These are phyloP conservation scores for Carex pumila DNA, from an alignment of 176 grass and related monocot genomes.

Conservation along the genomic window DNA sequence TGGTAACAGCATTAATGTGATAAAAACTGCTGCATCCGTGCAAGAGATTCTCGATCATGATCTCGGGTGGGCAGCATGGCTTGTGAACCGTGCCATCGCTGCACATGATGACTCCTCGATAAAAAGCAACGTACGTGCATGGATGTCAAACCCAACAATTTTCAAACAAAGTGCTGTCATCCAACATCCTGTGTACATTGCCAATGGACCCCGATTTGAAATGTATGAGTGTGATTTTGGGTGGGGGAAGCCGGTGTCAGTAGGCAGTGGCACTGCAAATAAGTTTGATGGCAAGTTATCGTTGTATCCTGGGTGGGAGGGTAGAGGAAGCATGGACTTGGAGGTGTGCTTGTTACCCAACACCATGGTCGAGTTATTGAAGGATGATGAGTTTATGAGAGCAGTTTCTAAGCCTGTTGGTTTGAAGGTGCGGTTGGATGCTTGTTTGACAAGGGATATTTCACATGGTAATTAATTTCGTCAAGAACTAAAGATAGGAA, in stretches of 20 bases:
- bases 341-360: slow-evolving; percentile 38
- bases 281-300: slow-evolving; percentile 52
- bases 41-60: slow-evolving; percentile 30
- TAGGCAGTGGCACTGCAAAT: slow-evolving; percentile 52
- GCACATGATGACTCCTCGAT: slow-evolving; percentile 38
- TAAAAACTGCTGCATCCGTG: not conserved
- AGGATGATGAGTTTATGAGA: slow-evolving; percentile 45
- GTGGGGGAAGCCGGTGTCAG: slow-evolving; percentile 44
- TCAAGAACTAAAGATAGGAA: not conserved
- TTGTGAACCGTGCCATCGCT: slow-evolving; percentile 29
- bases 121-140: slow-evolving; percentile 17
- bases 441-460: not conserved
- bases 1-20: slow-evolving; percentile 31
- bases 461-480: not conserved
- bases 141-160: slow-evolving; percentile 22
- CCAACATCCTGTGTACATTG: slow-evolving; percentile 20
- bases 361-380: slow-evolving; percentile 37
- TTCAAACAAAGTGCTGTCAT: not conserved
- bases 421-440: not conserved
- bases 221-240: slow-evolving; percentile 60
- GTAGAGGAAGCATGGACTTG: slow-evolving; percentile 33
- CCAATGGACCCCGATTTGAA: slow-evolving; percentile 52
- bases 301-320: slow-evolving; percentile 38
- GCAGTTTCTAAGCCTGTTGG: slow-evolving; percentile 4
- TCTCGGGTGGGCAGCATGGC: slow-evolving; percentile 44